These are phyloP conservation scores for Lumnitzera littorea DNA, from an alignment of 345 rosid genomes.

Conservation along the genomic window DNA sequence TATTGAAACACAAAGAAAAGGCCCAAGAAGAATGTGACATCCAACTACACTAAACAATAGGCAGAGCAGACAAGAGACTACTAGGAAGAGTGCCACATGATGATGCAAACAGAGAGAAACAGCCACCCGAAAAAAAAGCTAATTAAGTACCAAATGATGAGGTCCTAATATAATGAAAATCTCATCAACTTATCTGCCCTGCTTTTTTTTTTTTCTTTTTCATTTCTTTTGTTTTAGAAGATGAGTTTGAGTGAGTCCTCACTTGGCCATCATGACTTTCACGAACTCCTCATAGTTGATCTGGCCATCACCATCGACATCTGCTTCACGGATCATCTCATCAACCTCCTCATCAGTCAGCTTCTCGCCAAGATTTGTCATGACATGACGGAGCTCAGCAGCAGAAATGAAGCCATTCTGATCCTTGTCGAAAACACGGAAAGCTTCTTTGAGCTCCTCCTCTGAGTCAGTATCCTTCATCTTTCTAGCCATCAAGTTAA, in stretches of 20 bases:
- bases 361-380: slow-evolving; percentile 58
- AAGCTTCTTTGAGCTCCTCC: slow-evolving; percentile 55
- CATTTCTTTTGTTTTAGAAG: slow-evolving; percentile 9
- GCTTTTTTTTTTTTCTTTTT: slow-evolving; percentile 14
- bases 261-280: slow-evolving; percentile 60
- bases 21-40: slow-evolving; percentile 2
- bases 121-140: slow-evolving; percentile 22
- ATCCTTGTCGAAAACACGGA: slow-evolving; percentile 50
- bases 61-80: slow-evolving; percentile 21
- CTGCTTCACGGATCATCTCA: slow-evolving; percentile 56
- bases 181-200: slow-evolving; percentile 35
- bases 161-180: slow-evolving; percentile 20
- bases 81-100: slow-evolving; percentile 17
- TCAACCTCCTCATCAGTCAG: slow-evolving; percentile 54
- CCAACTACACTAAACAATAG: slow-evolving; percentile 16
- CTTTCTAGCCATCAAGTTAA: slow-evolving; percentile 48
- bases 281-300: slow-evolving; percentile 55
- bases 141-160: slow-evolving; percentile 14
- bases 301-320: slow-evolving; percentile 52
- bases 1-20: neutral
- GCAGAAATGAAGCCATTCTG: slow-evolving; percentile 55
- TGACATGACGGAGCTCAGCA: slow-evolving; percentile 53
- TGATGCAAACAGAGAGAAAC: slow-evolving; percentile 25
- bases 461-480: slow-evolving; percentile 58
- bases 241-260: slow-evolving; percentile 29